A percentile compares a stretch with the other conserved stretches of the same genome.
Conservation (phyloP, 441 rosid species). For the Populus hybrid region DNA sequence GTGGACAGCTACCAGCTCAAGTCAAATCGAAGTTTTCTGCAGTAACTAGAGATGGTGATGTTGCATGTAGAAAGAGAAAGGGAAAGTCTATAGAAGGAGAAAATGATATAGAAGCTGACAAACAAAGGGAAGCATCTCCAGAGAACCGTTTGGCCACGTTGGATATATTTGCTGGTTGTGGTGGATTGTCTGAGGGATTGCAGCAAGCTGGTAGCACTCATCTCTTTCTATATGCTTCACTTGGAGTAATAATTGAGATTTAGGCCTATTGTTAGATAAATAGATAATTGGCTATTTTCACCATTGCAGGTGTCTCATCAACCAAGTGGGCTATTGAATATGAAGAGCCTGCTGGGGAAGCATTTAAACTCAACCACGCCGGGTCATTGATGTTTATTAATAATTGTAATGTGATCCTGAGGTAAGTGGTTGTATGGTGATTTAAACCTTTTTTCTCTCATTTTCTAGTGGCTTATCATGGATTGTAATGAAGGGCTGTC, state of each 20-base stretch:
- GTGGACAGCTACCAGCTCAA: slow-evolving; percentile 57
- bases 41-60: slow-evolving; percentile 36
- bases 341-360: slow-evolving; percentile 91
- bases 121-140: slow-evolving; percentile 35
- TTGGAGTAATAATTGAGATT: no score
- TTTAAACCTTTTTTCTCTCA: no score
- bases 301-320: slow-evolving; percentile 52
- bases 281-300: background rate
- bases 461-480: no score
- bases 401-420: slow-evolving; percentile 90
- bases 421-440: slow-evolving; percentile 31
- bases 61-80: slow-evolving; percentile 64
- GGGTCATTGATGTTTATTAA: slow-evolving; percentile 61
- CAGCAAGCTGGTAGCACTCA: slow-evolving; percentile 48
- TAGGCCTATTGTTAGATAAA: no score
- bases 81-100: slow-evolving; percentile 74
- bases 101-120: slow-evolving; percentile 31
- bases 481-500: slow-evolving; percentile 47
- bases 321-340: slow-evolving; percentile 96
- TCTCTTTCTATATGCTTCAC: background rate
- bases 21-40: slow-evolving; percentile 53
- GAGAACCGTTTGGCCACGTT: slow-evolving; percentile 53
- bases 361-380: slow-evolving; percentile 79
- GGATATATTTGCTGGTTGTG: slow-evolving; percentile 95
- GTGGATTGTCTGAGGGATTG: slow-evolving; percentile 89